Evolutionary conservation across 2,329 filamentous ascomycete species (phyloP), one percentile per base, ranked within the genome.

Genomic region (Pseudogymnoascus sp.): DNA sequence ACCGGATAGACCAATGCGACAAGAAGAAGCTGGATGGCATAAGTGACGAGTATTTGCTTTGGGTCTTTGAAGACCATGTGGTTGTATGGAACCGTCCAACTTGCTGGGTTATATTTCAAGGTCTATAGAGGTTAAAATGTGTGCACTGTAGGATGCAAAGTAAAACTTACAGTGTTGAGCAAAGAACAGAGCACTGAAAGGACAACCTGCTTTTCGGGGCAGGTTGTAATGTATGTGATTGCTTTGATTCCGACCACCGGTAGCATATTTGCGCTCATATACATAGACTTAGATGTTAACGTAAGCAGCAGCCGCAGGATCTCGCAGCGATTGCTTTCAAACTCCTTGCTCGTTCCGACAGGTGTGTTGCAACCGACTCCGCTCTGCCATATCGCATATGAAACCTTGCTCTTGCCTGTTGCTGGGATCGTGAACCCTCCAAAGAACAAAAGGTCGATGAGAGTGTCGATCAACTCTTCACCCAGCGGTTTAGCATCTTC

Each of bases 321-420:
- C 75, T 99, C 94, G 66, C 89, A 91, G 62, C 94, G 85, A 74
- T 97, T 97, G 76, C 82, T 95, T 76, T 99, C 94, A 62, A 90
- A 88, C 69, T 97, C 92, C 73, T 91, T 96, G 59, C 87, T 97
- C 3, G 91, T 93, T 8, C 87, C 87, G 67, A 95, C 86, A 4
- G 91, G 85, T 14, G 89, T 90, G 73, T 96, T 96, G 78, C 93
- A 97, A 12, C 94, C 94, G 30, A 99, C 93, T 57, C 94, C 94
- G 70, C 90, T 97, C 76, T 97, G 91, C 94, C 94, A 99, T 71
- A 99, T 97, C 60, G 91, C 88, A 74, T 94, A 96, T 6, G 88
- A 89, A 61, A 97, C 89, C 72, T 94, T 95, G 60, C 84, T 84
- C 61, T 85, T 81, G 12, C 85, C 80, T 41, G 89, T 82, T 62